Percentiles rank a stretch among this genome's conserved stretches.
Evolutionary conservation across 192 early-diverging fungal species (phyloP).

Genomic region (Umbelopsis ramanniana): DNA sequence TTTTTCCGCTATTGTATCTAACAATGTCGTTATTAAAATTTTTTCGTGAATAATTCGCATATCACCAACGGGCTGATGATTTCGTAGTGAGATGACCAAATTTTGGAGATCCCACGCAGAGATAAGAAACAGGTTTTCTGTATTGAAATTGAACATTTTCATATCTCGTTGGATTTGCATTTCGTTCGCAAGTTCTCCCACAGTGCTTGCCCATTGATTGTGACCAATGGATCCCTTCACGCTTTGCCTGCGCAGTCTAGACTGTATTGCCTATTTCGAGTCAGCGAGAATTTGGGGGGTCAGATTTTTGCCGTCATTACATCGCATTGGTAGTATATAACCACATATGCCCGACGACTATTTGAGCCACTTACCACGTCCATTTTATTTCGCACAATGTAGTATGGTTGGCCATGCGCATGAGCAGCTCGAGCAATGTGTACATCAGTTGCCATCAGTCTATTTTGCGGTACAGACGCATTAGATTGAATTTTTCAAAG

Average conservation of each 20-base stretch:
- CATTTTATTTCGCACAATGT: constrained; percentile 26
- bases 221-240: constrained; percentile 2
- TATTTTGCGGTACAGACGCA: background rate
- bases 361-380: constrained; percentile 21
- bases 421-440: constrained; percentile 22
- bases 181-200: constrained; percentile 13
- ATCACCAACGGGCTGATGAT: constrained; percentile 16
- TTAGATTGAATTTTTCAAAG: background rate
- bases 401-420: constrained; percentile 13
- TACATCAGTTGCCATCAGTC: constrained; percentile 31
- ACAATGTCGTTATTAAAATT: constrained; percentile 8
- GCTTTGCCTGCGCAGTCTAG: constrained; percentile 8
- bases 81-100: constrained; percentile 23
- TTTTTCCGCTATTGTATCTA: constrained; percentile 20
- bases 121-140: constrained; percentile 24
- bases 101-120: constrained; percentile 30
- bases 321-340: too few relatives aligned
- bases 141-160: constrained; percentile 17
- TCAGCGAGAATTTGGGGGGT: background rate
- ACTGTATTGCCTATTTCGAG: constrained; percentile 3
- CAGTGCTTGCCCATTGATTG: background rate
- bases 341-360: background rate
- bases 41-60: constrained; percentile 15
- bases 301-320: background rate
- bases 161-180: constrained; percentile 26